phyloP scores from a whole-genome alignment of 129 eudicot species.

The Artemisia tridentata region DNA sequence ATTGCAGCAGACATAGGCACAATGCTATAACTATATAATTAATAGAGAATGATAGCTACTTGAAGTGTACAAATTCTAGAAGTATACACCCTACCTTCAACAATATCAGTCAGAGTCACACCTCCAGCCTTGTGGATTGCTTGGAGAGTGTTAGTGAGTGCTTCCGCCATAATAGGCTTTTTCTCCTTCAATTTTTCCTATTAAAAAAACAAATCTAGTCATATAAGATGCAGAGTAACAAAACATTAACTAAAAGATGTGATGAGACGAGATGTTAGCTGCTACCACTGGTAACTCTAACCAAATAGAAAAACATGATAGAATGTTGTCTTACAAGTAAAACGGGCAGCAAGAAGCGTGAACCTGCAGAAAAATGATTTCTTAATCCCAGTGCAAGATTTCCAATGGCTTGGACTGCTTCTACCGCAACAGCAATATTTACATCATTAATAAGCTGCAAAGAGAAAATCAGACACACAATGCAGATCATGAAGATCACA shows the following conservation, averaged over 20 bases:
- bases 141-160: constrained; percentile 86
- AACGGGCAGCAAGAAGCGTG: constrained; percentile 78
- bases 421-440: constrained; percentile 96
- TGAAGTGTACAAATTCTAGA: neutral
- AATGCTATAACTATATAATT: no score
- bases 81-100: constrained; percentile 59
- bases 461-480: constrained; percentile 4
- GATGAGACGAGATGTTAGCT: constrained; percentile 2
- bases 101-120: constrained; percentile 71
- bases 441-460: constrained; percentile 95
- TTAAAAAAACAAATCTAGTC: constrained; percentile 18
- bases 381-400: constrained; percentile 92
- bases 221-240: neutral
- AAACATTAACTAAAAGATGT: neutral
- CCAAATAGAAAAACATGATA: neutral
- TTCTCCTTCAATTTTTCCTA: constrained; percentile 99
- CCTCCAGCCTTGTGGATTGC: constrained; percentile 95
- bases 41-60: neutral
- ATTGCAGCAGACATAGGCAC: neutral
- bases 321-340: constrained; percentile 57
- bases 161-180: constrained; percentile 82
- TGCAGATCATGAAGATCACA: constrained; percentile 3
- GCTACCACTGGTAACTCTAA: neutral
- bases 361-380: constrained; percentile 72
- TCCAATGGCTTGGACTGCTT: constrained; percentile 94